Conservation (phyloP, 2,329 filamentous ascomycete species). For the Penicillium sp. region DNA sequence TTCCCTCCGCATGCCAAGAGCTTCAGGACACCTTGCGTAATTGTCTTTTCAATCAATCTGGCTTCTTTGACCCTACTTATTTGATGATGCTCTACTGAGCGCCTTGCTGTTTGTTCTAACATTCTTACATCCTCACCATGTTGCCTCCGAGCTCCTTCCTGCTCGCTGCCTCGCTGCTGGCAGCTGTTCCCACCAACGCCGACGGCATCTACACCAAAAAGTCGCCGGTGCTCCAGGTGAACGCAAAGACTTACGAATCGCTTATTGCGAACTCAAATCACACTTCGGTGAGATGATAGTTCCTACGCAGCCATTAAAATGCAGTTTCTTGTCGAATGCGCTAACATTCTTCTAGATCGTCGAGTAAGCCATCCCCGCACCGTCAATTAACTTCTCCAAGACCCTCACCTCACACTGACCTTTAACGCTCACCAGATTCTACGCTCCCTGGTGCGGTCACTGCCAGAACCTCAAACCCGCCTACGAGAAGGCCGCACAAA, state of each 20-base stretch:
- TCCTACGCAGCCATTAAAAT: background rate
- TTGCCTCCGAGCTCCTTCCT: conserved; percentile 45
- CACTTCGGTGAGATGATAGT: conserved; percentile 68
- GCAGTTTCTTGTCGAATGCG: conserved; percentile 1
- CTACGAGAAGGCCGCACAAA: conserved; percentile 90
- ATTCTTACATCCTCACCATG: conserved; percentile 23
- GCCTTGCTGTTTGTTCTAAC: background rate
- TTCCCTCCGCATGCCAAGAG: conserved; percentile 37
- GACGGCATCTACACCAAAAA: conserved; percentile 80
- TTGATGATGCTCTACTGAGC: background rate
- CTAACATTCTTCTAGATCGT: conserved; percentile 44
- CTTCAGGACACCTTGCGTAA: conserved; percentile 44
- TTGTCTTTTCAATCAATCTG: background rate
- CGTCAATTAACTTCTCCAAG: background rate
- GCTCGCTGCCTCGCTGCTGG: conserved; percentile 62
- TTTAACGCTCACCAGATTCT: conserved; percentile 67
- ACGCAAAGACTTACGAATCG: conserved; percentile 73
- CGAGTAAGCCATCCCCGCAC: conserved; percentile 45
- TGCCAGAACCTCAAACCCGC: conserved; percentile 94
- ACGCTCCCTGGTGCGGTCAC: conserved; percentile 96
- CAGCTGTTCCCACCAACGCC: conserved; percentile 63
- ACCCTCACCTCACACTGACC: conserved; percentile 9
- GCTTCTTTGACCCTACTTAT: background rate
- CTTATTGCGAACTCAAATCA: conserved; percentile 87
- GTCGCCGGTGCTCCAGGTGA: conserved; percentile 82